Evolutionary conservation across 352 stramenopile species (phyloP).

Genomic region (Phytophthora niederhauseri): DNA sequence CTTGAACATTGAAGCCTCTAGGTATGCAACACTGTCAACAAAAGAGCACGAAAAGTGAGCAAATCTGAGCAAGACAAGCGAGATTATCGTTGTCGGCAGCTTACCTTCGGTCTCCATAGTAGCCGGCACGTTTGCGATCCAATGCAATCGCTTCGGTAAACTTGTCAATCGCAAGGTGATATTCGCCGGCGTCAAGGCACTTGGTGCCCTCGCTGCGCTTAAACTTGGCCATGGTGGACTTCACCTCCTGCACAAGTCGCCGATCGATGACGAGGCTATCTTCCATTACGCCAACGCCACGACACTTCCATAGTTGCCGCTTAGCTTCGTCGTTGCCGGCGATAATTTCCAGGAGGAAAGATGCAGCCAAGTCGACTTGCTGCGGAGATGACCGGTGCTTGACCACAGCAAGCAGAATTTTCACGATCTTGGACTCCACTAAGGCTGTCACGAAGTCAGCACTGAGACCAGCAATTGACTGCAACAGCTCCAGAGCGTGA

Average conservation of each 20-base stretch:
- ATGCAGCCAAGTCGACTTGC: constrained; percentile 55
- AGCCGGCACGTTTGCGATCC: constrained; percentile 88
- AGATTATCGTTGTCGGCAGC: background rate
- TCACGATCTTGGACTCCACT: constrained; percentile 51
- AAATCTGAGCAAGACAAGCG: too few relatives aligned
- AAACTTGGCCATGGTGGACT: constrained; percentile 65
- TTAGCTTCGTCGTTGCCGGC: constrained; percentile 50
- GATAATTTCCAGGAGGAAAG: constrained; percentile 56
- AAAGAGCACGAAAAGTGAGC: background rate
- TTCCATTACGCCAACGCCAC: constrained; percentile 49
- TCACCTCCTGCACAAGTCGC: constrained; percentile 64
- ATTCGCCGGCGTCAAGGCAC: constrained; percentile 91
- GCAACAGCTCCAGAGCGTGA: constrained; percentile 46
- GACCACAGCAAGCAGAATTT: constrained; percentile 51
- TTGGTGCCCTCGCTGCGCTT: constrained; percentile 90
- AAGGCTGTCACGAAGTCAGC: constrained; percentile 46
- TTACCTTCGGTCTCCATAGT: constrained; percentile 93
- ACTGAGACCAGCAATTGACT: constrained; percentile 42
- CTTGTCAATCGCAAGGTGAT: constrained; percentile 89
- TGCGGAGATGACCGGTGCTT: constrained; percentile 46
- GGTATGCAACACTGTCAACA: constrained; percentile 65
- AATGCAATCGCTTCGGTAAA: constrained; percentile 93
- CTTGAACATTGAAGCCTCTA: constrained; percentile 63
- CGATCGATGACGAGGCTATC: constrained; percentile 47
- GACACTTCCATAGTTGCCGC: constrained; percentile 44